Base-by-base conservation (phyloP, 2,329 filamentous ascomycete genomes). In the Verticillium klebahnii region DNA sequence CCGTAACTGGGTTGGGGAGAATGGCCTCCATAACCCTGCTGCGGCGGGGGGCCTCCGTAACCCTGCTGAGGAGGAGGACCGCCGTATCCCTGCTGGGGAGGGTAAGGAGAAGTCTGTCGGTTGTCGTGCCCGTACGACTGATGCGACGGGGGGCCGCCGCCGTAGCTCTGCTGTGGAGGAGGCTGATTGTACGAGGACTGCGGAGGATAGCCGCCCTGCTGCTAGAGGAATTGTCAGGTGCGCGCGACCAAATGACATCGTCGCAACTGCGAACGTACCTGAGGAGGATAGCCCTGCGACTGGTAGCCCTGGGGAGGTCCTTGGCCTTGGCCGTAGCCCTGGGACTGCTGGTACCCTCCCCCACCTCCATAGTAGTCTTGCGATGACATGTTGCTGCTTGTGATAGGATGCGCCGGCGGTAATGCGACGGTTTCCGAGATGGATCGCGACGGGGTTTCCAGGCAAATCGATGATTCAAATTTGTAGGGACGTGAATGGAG, bases 361-460 rank as follows among this genome's bases (percentile, higher is more conserved):
- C 69, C 68, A 60, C 67, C 68, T 64, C 73, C 72, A 71, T 77
- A 78, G 65, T 76, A 77, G 52, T 77, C 74, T 61, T 74, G 69
- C 55, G 71, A 67, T 11, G 76, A 77, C 76, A 78, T 78, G 45
- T 11, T 14, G 45, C n/a, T 23, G 45, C 11, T 52, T 52, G 45
- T 19, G 45, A 23, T 52, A 9, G 45, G 12, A 52, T 52, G 45
- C 45, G 45, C 45, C 17, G 14, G 37, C 6, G 14, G 37, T 40
- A 14, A 15, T 40, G 14, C 45, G 45, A 23, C 45, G 45, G 12
- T 12, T 25, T 52, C 23, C 4, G 19, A 52, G 5, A 8, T 19
- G n/a, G 11, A 14, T 52, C 9, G 45, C 45, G 19, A 23, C 19
- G n/a, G 12, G 2, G 12, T 40, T 40, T 5, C 34, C 6, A n/a